Base-by-base conservation (phyloP, 495 filamentous ascomycete genomes). In the Lophiotrema nucula region DNA sequence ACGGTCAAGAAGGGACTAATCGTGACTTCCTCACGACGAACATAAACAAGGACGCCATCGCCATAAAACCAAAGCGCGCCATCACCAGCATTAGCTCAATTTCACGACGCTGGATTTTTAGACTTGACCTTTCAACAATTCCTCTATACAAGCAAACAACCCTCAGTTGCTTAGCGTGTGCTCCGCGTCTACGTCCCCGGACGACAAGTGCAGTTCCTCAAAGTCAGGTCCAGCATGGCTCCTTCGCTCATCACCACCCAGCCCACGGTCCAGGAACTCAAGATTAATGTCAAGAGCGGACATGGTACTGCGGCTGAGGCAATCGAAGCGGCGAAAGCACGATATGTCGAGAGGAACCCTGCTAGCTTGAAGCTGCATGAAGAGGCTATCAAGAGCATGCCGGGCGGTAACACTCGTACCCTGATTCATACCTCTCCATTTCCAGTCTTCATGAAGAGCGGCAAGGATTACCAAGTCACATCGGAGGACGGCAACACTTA, bases 381-480 rank as follows among this genome's bases (percentile, higher is more conserved):
- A 53, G 56, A 60, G 49, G 60, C 65, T 8, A 39, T 47, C 4
- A 51, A 70, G 27, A 62, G 69, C 37, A 67, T 84, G 3, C 83
- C 83, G 0, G 83, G 83, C 15, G 83, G 83, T 37, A 86, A 85
- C 62, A 86, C 83, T 12, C 71, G 83, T 16, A 79, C 77, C 2
- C 69, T 83, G 1, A 72, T 86, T 0, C 75, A 84, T 67, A 74
- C 73, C n/a, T 66, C 64, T 2, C 83, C 83, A 0, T 86, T 83
- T 53, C 82, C 82, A 0, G 53, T 85, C 15, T 68, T 67, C 61
- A 47, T 73, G 50, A 22, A 78, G 74, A 24, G 58, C 70, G 53
- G 75, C 53, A 1, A 69, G 67, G 47, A 70, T 58, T 21, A 59
- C 79, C 26, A 71, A 58, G 53, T 77, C 71, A 49, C 54, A 21